Base-by-base conservation (phyloP, 805 yeast genomes). In the Spathaspora arborariae region DNA sequence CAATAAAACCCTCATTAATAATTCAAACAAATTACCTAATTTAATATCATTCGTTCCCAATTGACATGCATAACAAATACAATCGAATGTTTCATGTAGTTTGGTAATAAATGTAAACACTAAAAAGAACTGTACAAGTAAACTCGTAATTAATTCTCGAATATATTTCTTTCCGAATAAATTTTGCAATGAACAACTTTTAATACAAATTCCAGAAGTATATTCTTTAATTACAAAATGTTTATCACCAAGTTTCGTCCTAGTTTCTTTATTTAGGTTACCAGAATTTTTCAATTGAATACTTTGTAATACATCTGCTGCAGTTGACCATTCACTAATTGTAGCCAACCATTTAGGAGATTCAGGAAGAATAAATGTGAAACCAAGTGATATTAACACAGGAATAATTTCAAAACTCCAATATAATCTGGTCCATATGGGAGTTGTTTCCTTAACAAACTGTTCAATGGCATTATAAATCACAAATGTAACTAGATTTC, bases 41-140 rank as follows among this genome's bases (percentile, higher is more conserved):
- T 42, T 38, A 9, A 33, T 27, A 10, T 40, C 45, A 15, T 38
- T 42, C 2, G n/a, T 15, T 0, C 75, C 65, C 0, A 73, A 72
- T 0, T 80, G 81, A 52, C 78, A 64, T 65, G 71, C 68, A 26
- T 70, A 75, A 58, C 82, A 78, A 11, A 79, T 64, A 52, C 64
- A 72, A 1, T 66, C 64, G 44, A 75, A 63, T 45, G 75, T 75
- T 53, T 68, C 73, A 69, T 74, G 65, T 41, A 78, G 53, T 1
- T 70, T 64, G 37, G 67, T 66, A 9, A 74, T 70, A 4, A 78
- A 75, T 44, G 75, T 68, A n/a, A 71, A 51, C 49, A 77, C 81
- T n/a, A 70, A 64, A 4, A 75, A 55, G 1, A 66, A 36, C 49
- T 76, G 82, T 8, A 72, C 56, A 0, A 59, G 20, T 0, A 71